Conservation (phyloP, 371 early-diverging fungal genomes). For the Zancudomyces culisetae region DNA sequence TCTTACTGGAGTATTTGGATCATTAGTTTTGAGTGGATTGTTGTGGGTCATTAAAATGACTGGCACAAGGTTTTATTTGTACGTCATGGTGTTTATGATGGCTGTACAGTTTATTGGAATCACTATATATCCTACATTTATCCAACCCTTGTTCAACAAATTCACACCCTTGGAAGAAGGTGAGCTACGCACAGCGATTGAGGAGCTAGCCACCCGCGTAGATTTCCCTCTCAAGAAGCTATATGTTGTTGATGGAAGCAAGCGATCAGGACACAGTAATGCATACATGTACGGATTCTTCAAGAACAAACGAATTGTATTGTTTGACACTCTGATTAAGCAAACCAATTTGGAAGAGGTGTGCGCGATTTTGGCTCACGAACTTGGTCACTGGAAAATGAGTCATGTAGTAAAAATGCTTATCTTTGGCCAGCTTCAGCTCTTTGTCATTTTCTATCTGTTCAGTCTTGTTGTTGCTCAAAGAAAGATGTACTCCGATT, state of each 20-base stretch:
- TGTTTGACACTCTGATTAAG: constrained; percentile 88
- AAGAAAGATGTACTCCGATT: constrained; percentile 50
- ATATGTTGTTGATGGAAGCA: constrained; percentile 90
- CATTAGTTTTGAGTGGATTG: constrained; percentile 62
- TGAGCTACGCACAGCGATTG: constrained; percentile 63
- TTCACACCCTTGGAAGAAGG: constrained; percentile 77
- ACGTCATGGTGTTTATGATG: constrained; percentile 74
- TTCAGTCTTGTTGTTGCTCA: constrained; percentile 60
- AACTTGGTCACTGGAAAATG: constrained; percentile 93
- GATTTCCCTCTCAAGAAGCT: constrained; percentile 88
- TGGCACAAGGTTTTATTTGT: constrained; percentile 73
- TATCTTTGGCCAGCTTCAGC: constrained; percentile 47
- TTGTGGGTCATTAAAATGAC: constrained; percentile 62
- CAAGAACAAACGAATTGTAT: constrained; percentile 92
- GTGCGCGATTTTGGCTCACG: constrained; percentile 89
- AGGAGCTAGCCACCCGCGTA: constrained; percentile 65
- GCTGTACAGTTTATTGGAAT: constrained; percentile 76
- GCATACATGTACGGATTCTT: constrained; percentile 96
- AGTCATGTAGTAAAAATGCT: constrained; percentile 68
- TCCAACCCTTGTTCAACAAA: constrained; percentile 97
- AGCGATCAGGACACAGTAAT: constrained; percentile 85
- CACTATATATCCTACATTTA: constrained; percentile 81
- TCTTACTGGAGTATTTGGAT: constrained; percentile 47
- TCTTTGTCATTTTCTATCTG: constrained; percentile 62
- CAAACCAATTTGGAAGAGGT: constrained; percentile 73